Evolutionary conservation across 2,329 filamentous ascomycete species (phyloP).

Genomic region (Alternaria alternata): DNA sequence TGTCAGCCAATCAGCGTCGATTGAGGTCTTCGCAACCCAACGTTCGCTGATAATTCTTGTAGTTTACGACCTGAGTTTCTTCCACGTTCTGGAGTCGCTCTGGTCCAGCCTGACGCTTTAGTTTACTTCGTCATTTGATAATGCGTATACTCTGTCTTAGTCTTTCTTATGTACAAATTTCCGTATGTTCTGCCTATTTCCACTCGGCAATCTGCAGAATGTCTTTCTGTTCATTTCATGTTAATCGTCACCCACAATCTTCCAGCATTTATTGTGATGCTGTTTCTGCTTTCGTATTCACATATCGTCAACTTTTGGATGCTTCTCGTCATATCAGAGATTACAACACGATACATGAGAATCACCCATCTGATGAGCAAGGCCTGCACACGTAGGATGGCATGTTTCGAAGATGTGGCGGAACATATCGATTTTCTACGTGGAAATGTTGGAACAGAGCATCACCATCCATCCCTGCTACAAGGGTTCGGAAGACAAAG

Average conservation of each 20-base stretch:
- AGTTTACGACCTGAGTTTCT: not conserved
- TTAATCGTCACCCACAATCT: not conserved
- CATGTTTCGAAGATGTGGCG: fast-evolving
- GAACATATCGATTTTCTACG: not conserved
- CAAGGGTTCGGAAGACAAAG: not conserved
- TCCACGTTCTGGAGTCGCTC: not conserved
- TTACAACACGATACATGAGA: not conserved
- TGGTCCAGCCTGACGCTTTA: fast-evolving
- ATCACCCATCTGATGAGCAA: not conserved
- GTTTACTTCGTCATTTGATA: no score
- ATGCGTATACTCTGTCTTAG: not conserved
- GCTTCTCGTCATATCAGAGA: not conserved
- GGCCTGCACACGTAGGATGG: not conserved
- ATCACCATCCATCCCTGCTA: not conserved
- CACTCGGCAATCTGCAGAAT: not conserved
- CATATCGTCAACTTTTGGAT: not conserved
- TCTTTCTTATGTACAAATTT: no score
- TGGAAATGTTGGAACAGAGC: not conserved
- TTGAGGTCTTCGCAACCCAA: slow-evolving; percentile 12
- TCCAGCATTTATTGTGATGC: not conserved
- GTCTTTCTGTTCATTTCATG: not conserved
- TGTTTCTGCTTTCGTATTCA: not conserved
- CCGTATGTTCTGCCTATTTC: not conserved
- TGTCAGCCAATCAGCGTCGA: slow-evolving; percentile 28
- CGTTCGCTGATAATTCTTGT: not conserved